phyloP scores from a whole-genome alignment of 306 rosid species.

The Sicyos baderoa region DNA sequence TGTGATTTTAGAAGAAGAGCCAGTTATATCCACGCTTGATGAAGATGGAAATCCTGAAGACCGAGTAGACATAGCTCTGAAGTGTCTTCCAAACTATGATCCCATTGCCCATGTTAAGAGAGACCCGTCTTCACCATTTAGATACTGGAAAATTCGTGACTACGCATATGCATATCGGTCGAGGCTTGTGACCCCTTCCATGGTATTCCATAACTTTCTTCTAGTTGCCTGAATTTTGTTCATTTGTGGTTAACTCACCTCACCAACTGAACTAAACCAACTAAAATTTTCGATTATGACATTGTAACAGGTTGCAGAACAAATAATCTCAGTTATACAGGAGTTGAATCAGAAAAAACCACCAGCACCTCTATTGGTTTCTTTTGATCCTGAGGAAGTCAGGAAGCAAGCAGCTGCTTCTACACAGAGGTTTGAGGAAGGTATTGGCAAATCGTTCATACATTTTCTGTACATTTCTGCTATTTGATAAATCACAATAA shows the following conservation, averaged over 20 bases:
- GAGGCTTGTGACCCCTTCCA: slow-evolving; percentile 57
- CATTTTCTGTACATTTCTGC: background rate
- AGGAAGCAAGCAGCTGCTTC: slow-evolving; percentile 84
- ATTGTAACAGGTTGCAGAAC: slow-evolving; percentile 58
- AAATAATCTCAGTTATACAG: slow-evolving; percentile 50
- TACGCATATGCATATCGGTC: slow-evolving; percentile 82
- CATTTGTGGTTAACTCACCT: background rate
- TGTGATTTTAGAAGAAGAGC: slow-evolving; percentile 51
- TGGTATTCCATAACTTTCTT: slow-evolving; percentile 31
- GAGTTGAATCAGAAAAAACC: slow-evolving; percentile 49
- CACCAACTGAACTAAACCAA: slow-evolving; percentile 2
- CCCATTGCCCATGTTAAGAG: slow-evolving; percentile 38
- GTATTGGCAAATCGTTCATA: slow-evolving; percentile 27
- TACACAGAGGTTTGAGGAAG: slow-evolving; percentile 77
- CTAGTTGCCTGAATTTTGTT: background rate
- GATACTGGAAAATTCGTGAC: slow-evolving; percentile 91
- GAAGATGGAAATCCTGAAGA: slow-evolving; percentile 68
- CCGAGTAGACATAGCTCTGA: slow-evolving; percentile 60
- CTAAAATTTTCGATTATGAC: background rate
- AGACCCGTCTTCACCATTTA: slow-evolving; percentile 36
- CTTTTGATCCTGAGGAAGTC: slow-evolving; percentile 68
- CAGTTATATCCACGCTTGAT: slow-evolving; percentile 45
- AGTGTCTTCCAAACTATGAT: slow-evolving; percentile 72
- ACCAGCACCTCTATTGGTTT: slow-evolving; percentile 55
- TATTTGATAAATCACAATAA: background rate